These are phyloP conservation scores for Narthecium ossifragum DNA, from an alignment of 106 monocot species.

Conservation along the genomic window DNA sequence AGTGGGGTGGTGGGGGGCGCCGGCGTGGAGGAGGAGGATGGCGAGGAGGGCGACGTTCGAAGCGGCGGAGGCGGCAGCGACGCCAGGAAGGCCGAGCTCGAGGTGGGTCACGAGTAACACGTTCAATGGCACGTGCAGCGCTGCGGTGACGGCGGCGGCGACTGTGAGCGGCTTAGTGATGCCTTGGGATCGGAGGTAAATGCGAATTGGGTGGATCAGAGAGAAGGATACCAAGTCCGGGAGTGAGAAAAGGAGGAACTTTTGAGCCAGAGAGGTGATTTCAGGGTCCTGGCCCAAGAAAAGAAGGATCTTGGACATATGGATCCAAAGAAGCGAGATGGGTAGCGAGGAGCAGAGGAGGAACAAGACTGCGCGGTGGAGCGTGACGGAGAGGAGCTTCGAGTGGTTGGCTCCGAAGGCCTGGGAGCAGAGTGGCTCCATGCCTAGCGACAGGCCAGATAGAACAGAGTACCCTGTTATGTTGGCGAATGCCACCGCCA, in stretches of 20 bases:
- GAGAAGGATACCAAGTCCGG: slow-evolving; percentile 5
- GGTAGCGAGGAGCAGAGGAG: slow-evolving; percentile 5
- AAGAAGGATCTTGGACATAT: slow-evolving; percentile 12
- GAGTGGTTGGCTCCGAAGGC: slow-evolving; percentile 11
- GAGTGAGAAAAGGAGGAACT: slow-evolving; percentile 4
- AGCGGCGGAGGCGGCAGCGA: slow-evolving; percentile 3
- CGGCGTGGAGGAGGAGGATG: background rate
- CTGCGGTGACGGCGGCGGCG: slow-evolving; percentile 6
- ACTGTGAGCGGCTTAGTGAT: slow-evolving; percentile 1
- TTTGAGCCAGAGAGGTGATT: slow-evolving; percentile 3
- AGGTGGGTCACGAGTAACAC: background rate
- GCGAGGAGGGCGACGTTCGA: slow-evolving; percentile 1
- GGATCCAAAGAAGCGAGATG: slow-evolving; percentile 4
- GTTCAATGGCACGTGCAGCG: background rate
- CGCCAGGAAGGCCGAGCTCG: background rate
- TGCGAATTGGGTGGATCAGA: slow-evolving; percentile 8
- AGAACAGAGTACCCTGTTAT: slow-evolving; percentile 9
- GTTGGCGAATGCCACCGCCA: slow-evolving; percentile 5
- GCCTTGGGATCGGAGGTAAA: slow-evolving; percentile 7
- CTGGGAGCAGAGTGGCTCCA: slow-evolving; percentile 12
- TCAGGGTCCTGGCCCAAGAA: slow-evolving; percentile 12
- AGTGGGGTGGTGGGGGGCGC: background rate
- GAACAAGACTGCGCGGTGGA: slow-evolving; percentile 3
- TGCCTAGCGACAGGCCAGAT: slow-evolving; percentile 5
- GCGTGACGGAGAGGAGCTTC: slow-evolving; percentile 6